Percentiles rank a stretch among this genome's conserved stretches.
These are phyloP conservation scores for Colletotrichum eremochloae DNA, from an alignment of 2,329 filamentous ascomycete genomes.

Conservation along the genomic window DNA sequence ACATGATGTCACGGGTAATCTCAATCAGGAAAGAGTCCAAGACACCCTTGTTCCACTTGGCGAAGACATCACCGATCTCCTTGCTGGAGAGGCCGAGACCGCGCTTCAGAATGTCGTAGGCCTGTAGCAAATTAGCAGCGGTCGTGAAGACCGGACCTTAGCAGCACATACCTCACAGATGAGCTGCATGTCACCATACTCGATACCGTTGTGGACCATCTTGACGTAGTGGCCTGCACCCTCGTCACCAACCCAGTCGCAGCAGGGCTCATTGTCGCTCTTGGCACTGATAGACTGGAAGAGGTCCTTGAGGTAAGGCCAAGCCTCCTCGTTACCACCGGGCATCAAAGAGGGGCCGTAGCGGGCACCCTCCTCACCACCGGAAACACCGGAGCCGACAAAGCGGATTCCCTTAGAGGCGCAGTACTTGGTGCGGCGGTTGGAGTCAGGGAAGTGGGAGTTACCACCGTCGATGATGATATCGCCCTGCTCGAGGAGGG, in stretches of 20 bases:
- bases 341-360: conserved; percentile 99
- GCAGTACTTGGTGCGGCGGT: conserved; percentile 95
- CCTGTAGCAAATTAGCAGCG: conserved; percentile 65
- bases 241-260: conserved; percentile 99
- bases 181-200: conserved; percentile 99
- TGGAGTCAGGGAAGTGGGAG: conserved; percentile 99
- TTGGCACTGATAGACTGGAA: conserved; percentile 99
- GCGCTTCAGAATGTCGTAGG: conserved; percentile 99
- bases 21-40: conserved; percentile 99
- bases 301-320: conserved; percentile 98
- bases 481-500: conserved; percentile 85
- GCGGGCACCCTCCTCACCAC: conserved; percentile 98
- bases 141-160: neutral
- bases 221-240: conserved; percentile 99
- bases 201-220: conserved; percentile 99
- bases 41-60: conserved; percentile 98
- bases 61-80: conserved; percentile 95
- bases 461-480: conserved; percentile 99
- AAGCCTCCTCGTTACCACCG: conserved; percentile 97
- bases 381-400: conserved; percentile 96
- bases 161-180: conserved; percentile 86
- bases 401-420: conserved; percentile 90
- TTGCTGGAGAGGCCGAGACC: conserved; percentile 89
- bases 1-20: conserved; percentile 98
- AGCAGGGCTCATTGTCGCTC: conserved; percentile 97